Evolutionary conservation across 495 filamentous ascomycete species (phyloP).

Genomic region (Apiosordaria backusii): DNA sequence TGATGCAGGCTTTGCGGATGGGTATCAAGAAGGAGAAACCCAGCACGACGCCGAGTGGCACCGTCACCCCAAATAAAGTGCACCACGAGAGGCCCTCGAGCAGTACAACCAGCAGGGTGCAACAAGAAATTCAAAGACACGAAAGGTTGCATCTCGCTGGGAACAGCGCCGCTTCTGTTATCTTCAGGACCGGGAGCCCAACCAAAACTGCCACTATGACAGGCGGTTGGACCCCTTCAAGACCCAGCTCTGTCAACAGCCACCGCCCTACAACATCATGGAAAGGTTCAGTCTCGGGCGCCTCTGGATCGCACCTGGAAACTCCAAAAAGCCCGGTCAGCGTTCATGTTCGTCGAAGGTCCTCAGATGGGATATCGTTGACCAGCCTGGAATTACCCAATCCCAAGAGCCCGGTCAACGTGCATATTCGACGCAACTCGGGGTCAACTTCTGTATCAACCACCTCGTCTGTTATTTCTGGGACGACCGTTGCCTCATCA

Average conservation of each 20-base stretch:
- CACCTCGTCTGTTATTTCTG: neutral
- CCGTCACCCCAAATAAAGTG: neutral
- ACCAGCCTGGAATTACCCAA: neutral
- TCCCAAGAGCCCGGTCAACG: neutral
- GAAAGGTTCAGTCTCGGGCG: neutral
- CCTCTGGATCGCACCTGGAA: neutral
- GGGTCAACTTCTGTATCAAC: neutral
- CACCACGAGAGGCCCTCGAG: neutral
- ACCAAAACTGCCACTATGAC: neutral
- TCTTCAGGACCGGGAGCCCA: neutral
- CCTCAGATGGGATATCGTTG: neutral
- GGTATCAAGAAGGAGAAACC: conserved; percentile 26
- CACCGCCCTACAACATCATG: neutral
- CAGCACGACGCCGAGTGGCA: neutral
- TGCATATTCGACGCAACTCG: neutral
- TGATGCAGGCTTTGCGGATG: conserved; percentile 29
- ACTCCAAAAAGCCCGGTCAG: neutral
- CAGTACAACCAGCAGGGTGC: neutral
- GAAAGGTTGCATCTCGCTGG: neutral
- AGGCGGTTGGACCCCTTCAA: neutral
- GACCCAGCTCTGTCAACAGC: neutral
- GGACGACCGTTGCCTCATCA: neutral
- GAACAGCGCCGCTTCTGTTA: neutral
- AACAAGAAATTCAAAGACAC: neutral
- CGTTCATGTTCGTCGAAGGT: neutral